Percentiles rank a stretch among this genome's conserved stretches.
phyloP scores from a whole-genome alignment of 2,329 filamentous ascomycete species.

The Fusarium sp. region DNA sequence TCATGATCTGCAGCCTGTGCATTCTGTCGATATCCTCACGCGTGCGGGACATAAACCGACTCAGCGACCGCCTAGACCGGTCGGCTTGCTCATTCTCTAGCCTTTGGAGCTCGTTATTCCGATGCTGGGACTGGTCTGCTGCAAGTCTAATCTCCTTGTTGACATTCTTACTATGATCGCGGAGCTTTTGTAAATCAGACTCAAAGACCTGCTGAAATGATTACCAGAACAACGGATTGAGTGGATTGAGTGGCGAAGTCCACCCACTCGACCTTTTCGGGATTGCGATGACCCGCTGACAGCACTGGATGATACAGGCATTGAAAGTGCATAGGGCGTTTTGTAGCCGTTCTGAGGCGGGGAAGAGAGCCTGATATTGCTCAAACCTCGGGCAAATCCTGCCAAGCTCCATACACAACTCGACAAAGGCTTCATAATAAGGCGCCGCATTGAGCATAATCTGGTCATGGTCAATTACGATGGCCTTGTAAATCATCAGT shows the following conservation, averaged over 20 bases:
- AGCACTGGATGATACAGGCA: slow-evolving; percentile 48
- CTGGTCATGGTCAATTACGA: slow-evolving; percentile 19
- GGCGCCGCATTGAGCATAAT: slow-evolving; percentile 47
- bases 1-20: fast-evolving
- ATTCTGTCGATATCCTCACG: fast-evolving
- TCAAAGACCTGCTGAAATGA: slow-evolving; percentile 46
- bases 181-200: slow-evolving; percentile 34
- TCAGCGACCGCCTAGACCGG: fast-evolving
- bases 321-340: slow-evolving; percentile 48
- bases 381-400: slow-evolving; percentile 47
- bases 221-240: not conserved
- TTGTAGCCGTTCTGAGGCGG: slow-evolving; percentile 46
- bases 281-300: slow-evolving; percentile 36
- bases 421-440: slow-evolving; percentile 52
- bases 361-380: slow-evolving; percentile 50
- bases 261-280: slow-evolving; percentile 4
- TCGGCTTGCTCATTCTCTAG: not conserved
- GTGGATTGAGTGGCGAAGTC: not conserved
- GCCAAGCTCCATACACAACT: slow-evolving; percentile 49
- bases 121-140: slow-evolving; percentile 32
- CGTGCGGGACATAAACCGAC: not conserved
- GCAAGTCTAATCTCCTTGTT: slow-evolving; percentile 40
- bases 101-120: slow-evolving; percentile 35
- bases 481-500: fast-evolving
- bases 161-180: slow-evolving; percentile 29